A percentile compares a stretch with the other conserved stretches of the same genome.
These are phyloP conservation scores for Aspergillus terreus DNA, from an alignment of 2,329 filamentous ascomycete genomes.

Conservation along the genomic window DNA sequence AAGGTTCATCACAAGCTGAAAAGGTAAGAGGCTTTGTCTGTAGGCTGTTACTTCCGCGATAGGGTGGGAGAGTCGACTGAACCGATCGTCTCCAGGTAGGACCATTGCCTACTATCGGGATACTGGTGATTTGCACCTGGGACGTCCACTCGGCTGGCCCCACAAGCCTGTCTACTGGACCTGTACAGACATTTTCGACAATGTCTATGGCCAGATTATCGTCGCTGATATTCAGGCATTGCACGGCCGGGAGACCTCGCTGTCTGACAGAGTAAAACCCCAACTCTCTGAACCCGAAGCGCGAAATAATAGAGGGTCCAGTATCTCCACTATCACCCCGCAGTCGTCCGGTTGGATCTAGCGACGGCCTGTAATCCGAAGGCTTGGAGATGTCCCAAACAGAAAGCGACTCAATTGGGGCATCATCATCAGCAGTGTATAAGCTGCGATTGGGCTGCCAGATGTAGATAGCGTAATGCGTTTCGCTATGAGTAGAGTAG, in stretches of 20 bases:
- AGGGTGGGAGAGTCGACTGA: slow-evolving; percentile 44
- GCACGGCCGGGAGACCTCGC: slow-evolving; percentile 48
- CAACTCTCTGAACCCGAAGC: slow-evolving; percentile 51
- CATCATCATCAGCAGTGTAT: slow-evolving; percentile 52
- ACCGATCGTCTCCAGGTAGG: slow-evolving; percentile 49
- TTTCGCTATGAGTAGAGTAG: slow-evolving; percentile 57
- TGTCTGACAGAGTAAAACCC: slow-evolving; percentile 54
- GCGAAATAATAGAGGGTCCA: slow-evolving; percentile 46
- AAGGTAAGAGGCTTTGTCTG: slow-evolving; percentile 28
- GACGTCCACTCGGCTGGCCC: slow-evolving; percentile 36
- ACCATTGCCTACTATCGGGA: slow-evolving; percentile 51
- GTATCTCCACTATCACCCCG: slow-evolving; percentile 30
- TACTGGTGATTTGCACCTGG: slow-evolving; percentile 49
- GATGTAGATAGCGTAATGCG: slow-evolving; percentile 60
- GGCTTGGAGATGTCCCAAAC: slow-evolving; percentile 57
- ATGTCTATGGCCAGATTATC: slow-evolving; percentile 49
- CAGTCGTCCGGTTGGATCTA: slow-evolving; percentile 43
- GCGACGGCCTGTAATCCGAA: slow-evolving; percentile 49
- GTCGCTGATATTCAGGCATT: slow-evolving; percentile 50
- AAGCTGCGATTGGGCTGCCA: slow-evolving; percentile 58
- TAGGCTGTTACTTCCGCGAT: slow-evolving; percentile 39
- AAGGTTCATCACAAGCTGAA: slow-evolving; percentile 21
- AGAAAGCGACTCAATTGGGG: slow-evolving; percentile 55
- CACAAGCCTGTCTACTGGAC: slow-evolving; percentile 47
- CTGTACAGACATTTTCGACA: slow-evolving; percentile 54